Evolutionary conservation across 495 filamentous ascomycete species (phyloP), one percentile per base, ranked within the genome.

Genomic region (Aspergillus saccharolyticus): DNA sequence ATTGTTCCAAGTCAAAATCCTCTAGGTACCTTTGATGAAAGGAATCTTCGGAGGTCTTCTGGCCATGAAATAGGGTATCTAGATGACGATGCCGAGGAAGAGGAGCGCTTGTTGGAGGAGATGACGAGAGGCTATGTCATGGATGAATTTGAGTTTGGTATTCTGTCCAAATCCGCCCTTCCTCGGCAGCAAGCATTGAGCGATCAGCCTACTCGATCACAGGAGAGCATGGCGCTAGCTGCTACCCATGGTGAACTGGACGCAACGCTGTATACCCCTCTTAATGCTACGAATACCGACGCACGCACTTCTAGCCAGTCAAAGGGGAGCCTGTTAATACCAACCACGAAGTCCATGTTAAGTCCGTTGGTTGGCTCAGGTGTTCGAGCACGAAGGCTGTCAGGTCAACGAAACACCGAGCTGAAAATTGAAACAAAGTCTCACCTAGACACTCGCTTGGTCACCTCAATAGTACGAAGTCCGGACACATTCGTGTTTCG

Each of bases 161-260:
- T 85, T 17, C 84, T 85, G 62, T 80, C 84, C 3, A 91, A 88
- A 59, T 86, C 88, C 10, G 82, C 87, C 15, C 76, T 96, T 22
- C 93, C 93, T 39, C 83, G 93, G 55, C 89, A 96, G 66, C 95
- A 92, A 1, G 89, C 88, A 64, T 96, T 90, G 0, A 97, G 90
- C 72, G 86, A 86, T 16, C 83, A 89, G 61, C 93, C 90, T 15
- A 85, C 85, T 47, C 84, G 86, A 48, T 94, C 90, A 7, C 96
- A 90, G 89, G 87, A 90, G 63, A 96, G 88, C 72, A 95, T 92
- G 17, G 80, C 83, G 33, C 10, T 15, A 39, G 12, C 33, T 15
- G 2, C 33, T 39, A 39, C 7, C 33, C 33, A 8, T 15, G 33
- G 33, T 9, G 2, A 5, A 82, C 83, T 33, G 92, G 96, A 71